Conservation (phyloP, 1,139 yeast species). For the Suhomyces bokatorum region DNA sequence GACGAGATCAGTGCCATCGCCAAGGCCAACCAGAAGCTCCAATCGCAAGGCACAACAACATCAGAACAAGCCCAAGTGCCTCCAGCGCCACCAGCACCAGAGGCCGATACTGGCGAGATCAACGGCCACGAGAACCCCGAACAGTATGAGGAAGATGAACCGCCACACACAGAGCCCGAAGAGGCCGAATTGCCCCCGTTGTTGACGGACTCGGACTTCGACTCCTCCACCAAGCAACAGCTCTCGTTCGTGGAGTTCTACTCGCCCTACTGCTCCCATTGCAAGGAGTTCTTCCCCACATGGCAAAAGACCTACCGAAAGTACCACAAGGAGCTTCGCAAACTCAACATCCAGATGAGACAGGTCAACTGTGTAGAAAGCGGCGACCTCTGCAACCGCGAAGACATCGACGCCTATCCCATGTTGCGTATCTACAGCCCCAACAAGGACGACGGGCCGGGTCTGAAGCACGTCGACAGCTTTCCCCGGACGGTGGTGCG, state of each 20-base stretch:
- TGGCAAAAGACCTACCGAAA: conserved; percentile 46
- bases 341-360: conserved; percentile 51
- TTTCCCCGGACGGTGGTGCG: conserved; percentile 50
- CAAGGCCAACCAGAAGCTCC: neutral
- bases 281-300: conserved; percentile 52
- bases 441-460: conserved; percentile 21
- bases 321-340: conserved; percentile 38
- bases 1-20: neutral
- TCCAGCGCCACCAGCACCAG: too few relatives aligned
- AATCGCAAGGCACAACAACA: neutral
- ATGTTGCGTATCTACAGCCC: conserved; percentile 63
- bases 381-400: conserved; percentile 70
- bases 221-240: conserved; percentile 42
- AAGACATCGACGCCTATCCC: conserved; percentile 59
- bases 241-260: conserved; percentile 41
- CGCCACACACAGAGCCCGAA: neutral
- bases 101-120: neutral
- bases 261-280: conserved; percentile 59
- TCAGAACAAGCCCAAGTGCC: neutral
- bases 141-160: conserved; percentile 8
- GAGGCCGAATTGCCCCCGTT: conserved; percentile 24
- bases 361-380: conserved; percentile 74
- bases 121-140: conserved; percentile 5
- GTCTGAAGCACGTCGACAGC: conserved; percentile 40
- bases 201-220: conserved; percentile 42